A percentile compares a stretch with the other conserved stretches of the same genome.
phyloP scores from a whole-genome alignment of 306 rosid genomes.

The Cyclanthera cordifolia region DNA sequence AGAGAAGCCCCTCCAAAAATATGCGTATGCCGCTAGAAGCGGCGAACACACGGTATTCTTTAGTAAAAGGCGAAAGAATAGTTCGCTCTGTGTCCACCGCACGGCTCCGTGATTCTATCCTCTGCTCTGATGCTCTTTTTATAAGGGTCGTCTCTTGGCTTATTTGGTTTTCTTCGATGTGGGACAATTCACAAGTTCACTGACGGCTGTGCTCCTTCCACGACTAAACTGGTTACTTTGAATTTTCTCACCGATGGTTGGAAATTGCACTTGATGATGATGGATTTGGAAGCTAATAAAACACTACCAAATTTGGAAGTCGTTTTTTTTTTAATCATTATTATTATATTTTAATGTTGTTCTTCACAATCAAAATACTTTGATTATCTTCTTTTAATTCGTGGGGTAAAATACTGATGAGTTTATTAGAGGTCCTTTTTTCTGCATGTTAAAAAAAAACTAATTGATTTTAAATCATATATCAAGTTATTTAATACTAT shows the following conservation, averaged over 20 bases:
- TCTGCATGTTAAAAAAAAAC: background rate
- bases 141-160: background rate
- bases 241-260: background rate
- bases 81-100: slow-evolving; percentile 31
- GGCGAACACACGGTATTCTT: slow-evolving; percentile 45
- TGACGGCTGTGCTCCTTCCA: background rate
- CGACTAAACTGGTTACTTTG: background rate
- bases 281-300: background rate
- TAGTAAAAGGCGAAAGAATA: slow-evolving; percentile 66
- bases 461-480: background rate
- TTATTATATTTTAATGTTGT: no score
- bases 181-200: background rate
- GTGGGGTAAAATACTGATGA: background rate
- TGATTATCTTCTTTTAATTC: background rate
- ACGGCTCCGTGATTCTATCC: background rate
- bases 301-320: background rate
- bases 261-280: background rate
- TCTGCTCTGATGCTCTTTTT: background rate
- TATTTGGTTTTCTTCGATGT: background rate
- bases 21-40: slow-evolving; percentile 5
- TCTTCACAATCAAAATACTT: background rate
- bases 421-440: background rate
- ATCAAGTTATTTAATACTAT: background rate
- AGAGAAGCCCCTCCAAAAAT: slow-evolving; percentile 6
- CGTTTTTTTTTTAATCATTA: no score